phyloP scores from a whole-genome alignment of 2,329 filamentous ascomycete species.

The Arachnomyces sp. region DNA sequence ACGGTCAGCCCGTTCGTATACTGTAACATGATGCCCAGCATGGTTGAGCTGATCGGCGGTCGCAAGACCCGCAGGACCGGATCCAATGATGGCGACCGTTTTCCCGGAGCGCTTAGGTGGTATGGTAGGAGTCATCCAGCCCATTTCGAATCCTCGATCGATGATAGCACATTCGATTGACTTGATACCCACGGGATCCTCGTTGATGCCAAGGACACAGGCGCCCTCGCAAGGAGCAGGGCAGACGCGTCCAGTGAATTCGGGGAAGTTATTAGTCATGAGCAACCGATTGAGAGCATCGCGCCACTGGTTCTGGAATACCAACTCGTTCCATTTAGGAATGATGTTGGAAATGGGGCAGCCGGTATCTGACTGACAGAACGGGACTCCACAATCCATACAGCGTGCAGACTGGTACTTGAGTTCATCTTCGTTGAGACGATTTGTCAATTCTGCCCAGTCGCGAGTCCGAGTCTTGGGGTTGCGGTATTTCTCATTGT shows the following conservation, averaged over 20 bases:
- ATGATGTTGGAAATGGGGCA: constrained; percentile 98
- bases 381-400: constrained; percentile 98
- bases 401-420: constrained; percentile 95
- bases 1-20: constrained; percentile 89
- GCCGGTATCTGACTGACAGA: constrained; percentile 92
- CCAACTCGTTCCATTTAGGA: constrained; percentile 87
- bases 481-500: constrained; percentile 85
- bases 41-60: constrained; percentile 90
- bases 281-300: constrained; percentile 85
- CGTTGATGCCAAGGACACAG: constrained; percentile 92
- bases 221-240: constrained; percentile 94
- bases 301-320: constrained; percentile 70
- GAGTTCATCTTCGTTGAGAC: constrained; percentile 85
- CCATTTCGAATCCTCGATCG: constrained; percentile 93
- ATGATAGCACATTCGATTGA: constrained; percentile 98
- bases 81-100: constrained; percentile 80
- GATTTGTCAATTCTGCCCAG: constrained; percentile 82
- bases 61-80: constrained; percentile 83
- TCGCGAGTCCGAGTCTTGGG: constrained; percentile 79
- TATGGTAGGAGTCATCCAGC: constrained; percentile 85
- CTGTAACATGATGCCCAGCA: constrained; percentile 76
- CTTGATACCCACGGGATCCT: constrained; percentile 96
- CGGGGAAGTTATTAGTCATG: constrained; percentile 98
- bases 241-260: constrained; percentile 95
- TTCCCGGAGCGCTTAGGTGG: constrained; percentile 78